Base-by-base conservation (phyloP, 495 filamentous ascomycete genomes). In the Penicillium pulvis region DNA sequence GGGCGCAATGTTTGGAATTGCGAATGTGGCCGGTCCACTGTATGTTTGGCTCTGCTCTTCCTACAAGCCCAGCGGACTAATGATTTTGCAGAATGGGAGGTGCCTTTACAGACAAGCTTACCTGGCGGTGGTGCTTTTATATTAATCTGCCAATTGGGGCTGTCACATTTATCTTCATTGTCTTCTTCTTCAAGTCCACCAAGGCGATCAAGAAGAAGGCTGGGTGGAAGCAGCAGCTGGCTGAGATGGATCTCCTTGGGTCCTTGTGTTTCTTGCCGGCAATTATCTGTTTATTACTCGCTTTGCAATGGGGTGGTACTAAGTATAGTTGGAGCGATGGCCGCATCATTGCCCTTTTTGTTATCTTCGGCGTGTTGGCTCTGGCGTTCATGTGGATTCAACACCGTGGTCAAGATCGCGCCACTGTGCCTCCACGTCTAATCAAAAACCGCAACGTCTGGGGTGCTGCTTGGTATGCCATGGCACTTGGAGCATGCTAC, bases 251-350 rank as follows among this genome's bases (percentile, higher is more conserved):
- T 67, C 78, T 85, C 1, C 61, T 82, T 3, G 91, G 91, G 4
- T 88, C 84, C 0, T 4, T 78, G 2, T 69, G 89, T 52, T 90
- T 96, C 65, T 74, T 95, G 41, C 90, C 90, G 2, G 81, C 79
- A 12, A 83, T 96, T 26, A 77, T 93, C 60, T 87, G 82, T 59
- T 71, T 93, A 2, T 68, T 96, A 14, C 76, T 97, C 0, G 92
- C 92, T 0, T 76, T 97, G 19, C 90, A 94, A 68, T 96, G 92
- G 92, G 92, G 91, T 45, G 92, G 91, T 4, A 81, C 80, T 0
- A 81, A 73, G 28, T 91, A 93, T 58, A 58, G 71, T 0, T 95
- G 91, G 91, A 66, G 58, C 48, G 79, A 78, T 59, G 83, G 56
- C 17, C 84, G 86, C 14, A 85, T 93, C 61, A 88, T 93, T 51